Conservation (phyloP, 129 eudicot species). For the Saussurea involucrata region DNA sequence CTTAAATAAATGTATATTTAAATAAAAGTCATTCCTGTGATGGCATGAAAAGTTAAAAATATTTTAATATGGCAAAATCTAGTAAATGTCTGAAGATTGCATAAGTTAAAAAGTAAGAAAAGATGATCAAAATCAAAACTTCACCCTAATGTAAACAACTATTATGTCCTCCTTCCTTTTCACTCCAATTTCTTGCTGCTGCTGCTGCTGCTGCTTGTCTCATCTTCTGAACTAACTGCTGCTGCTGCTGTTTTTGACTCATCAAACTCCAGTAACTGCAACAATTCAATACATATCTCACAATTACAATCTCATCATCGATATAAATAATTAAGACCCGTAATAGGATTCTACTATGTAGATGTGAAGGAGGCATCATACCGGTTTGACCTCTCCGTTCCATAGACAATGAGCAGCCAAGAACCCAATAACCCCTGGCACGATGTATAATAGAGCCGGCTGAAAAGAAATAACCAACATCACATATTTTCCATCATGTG, state of each 20-base stretch:
- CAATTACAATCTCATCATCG: neutral
- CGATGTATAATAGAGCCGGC: slow-evolving; percentile 93
- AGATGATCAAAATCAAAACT: slow-evolving; percentile 13
- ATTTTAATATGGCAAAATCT: neutral
- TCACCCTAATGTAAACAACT: slow-evolving; percentile 11
- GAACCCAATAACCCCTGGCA: slow-evolving; percentile 82
- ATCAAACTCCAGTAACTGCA: slow-evolving; percentile 34
- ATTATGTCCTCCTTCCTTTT: slow-evolving; percentile 12
- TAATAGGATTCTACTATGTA: neutral
- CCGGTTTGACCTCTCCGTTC: slow-evolving; percentile 94
- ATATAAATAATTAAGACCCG: neutral
- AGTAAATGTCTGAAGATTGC: neutral
- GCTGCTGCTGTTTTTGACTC: slow-evolving; percentile 24
- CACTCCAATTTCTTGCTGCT: slow-evolving; percentile 31
- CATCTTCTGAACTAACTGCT: slow-evolving; percentile 10
- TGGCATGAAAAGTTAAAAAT: neutral
- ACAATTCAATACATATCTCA: neutral
- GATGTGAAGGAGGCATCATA: slow-evolving; percentile 29
- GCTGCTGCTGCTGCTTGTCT: slow-evolving; percentile 22
- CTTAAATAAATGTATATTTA: neutral
- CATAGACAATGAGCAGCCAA: slow-evolving; percentile 85
- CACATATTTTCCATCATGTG: neutral
- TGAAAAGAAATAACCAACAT: slow-evolving; percentile 28
- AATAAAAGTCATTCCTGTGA: slow-evolving; percentile 1
- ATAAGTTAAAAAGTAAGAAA: neutral